phyloP scores from a whole-genome alignment of 192 early-diverging fungal species.

The Coemansia sp. region DNA sequence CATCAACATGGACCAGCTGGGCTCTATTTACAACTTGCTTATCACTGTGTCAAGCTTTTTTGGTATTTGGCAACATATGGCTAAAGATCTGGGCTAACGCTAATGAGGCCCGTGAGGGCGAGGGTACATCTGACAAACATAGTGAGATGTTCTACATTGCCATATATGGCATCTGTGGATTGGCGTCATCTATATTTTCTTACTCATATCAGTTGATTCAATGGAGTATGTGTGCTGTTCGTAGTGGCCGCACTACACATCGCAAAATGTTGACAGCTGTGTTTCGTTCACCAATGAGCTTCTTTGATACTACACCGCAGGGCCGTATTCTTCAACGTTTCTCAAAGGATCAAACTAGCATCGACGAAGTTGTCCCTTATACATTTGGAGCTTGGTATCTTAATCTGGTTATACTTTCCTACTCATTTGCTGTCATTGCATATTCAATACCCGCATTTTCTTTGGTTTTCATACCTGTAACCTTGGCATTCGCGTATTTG shows the following conservation, averaged over 20 bases:
- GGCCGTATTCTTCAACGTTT: slow-evolving; percentile 90
- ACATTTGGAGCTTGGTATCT: slow-evolving; percentile 57
- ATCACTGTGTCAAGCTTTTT: slow-evolving; percentile 55
- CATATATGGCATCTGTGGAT: slow-evolving; percentile 75
- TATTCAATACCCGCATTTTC: slow-evolving; percentile 53
- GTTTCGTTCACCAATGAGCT: slow-evolving; percentile 62
- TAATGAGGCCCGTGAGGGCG: slow-evolving; percentile 49
- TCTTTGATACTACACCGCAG: slow-evolving; percentile 73
- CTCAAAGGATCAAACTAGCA: slow-evolving; percentile 78
- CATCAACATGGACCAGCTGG: slow-evolving; percentile 62
- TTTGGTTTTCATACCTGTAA: slow-evolving; percentile 54
- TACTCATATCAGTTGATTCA: slow-evolving; percentile 65
- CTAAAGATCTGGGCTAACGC: slow-evolving; percentile 66
- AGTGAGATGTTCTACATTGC: slow-evolving; percentile 63
- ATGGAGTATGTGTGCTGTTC: slow-evolving; percentile 80
- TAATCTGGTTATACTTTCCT: slow-evolving; percentile 24
- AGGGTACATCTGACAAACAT: slow-evolving; percentile 4
- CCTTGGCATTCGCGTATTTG: slow-evolving; percentile 51
- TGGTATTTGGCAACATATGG: slow-evolving; percentile 63
- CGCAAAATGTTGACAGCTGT: slow-evolving; percentile 74
- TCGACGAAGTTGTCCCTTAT: slow-evolving; percentile 72
- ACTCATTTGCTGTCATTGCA: slow-evolving; percentile 52
- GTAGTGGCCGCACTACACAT: slow-evolving; percentile 74
- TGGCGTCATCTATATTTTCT: slow-evolving; percentile 61
- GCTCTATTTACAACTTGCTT: slow-evolving; percentile 60